Conservation (phyloP, 2,329 filamentous ascomycete genomes). For the Dryadomyces quercus-mongolicae region DNA sequence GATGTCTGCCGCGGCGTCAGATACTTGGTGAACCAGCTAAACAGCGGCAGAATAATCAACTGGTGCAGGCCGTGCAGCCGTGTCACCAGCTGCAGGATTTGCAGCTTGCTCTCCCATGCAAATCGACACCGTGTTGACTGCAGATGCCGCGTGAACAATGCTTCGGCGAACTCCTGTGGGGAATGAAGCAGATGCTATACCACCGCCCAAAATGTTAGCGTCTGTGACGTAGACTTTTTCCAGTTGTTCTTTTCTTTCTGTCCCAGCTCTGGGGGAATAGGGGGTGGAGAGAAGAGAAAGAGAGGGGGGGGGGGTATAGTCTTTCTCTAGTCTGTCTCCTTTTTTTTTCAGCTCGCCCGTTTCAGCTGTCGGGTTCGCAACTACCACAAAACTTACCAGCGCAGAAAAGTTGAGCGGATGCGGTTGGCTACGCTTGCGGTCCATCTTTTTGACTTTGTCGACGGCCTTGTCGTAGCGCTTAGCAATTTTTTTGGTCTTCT, state of each 20-base stretch:
- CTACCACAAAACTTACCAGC: slow-evolving; percentile 26
- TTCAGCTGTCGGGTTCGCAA: background rate
- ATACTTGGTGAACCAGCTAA: slow-evolving; percentile 93
- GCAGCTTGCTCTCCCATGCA: slow-evolving; percentile 74
- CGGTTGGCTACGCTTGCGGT: slow-evolving; percentile 78
- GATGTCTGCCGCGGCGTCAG: slow-evolving; percentile 73
- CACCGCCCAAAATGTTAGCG: no score
- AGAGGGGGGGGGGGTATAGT: no score
- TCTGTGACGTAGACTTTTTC: no score
- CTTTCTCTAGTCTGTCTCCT: no score
- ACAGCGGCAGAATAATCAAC: slow-evolving; percentile 77
- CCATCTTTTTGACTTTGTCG: slow-evolving; percentile 67
- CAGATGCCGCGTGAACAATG: slow-evolving; percentile 80
- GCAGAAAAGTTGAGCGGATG: slow-evolving; percentile 93
- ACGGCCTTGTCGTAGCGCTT: slow-evolving; percentile 70
- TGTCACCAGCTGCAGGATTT: slow-evolving; percentile 67
- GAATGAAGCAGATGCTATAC: slow-evolving; percentile 70
- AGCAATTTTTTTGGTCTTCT: slow-evolving; percentile 84
- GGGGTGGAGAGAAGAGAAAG: no score
- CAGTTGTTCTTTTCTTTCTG: no score
- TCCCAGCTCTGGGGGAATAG: no score
- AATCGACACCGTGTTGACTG: slow-evolving; percentile 78
- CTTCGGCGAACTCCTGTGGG: slow-evolving; percentile 86
- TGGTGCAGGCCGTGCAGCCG: slow-evolving; percentile 87
- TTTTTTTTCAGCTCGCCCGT: no score